Conservation (phyloP, 2,329 filamentous ascomycete genomes). For the Diaporthe ilicicola region DNA sequence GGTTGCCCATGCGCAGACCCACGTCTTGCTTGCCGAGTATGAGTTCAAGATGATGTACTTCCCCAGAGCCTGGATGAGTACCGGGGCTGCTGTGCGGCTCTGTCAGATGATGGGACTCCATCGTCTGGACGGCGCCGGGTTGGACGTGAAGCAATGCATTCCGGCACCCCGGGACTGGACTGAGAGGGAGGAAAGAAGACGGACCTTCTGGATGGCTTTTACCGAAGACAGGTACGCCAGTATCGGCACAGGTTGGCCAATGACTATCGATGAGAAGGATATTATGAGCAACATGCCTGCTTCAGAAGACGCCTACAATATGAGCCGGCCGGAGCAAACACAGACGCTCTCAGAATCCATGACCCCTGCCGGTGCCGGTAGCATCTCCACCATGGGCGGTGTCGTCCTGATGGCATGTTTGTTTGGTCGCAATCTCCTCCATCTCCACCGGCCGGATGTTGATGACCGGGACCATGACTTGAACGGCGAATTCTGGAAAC, state of each 20-base stretch:
- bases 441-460: slow-evolving; percentile 85
- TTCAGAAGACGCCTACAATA: slow-evolving; percentile 85
- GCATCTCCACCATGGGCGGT: slow-evolving; percentile 80
- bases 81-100: slow-evolving; percentile 81
- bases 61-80: slow-evolving; percentile 92
- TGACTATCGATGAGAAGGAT: slow-evolving; percentile 91
- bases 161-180: slow-evolving; percentile 91
- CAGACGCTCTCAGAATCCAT: slow-evolving; percentile 75
- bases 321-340: slow-evolving; percentile 78
- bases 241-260: slow-evolving; percentile 96
- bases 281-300: slow-evolving; percentile 86
- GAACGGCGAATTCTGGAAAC: slow-evolving; percentile 94
- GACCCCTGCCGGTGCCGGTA: slow-evolving; percentile 74
- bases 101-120: slow-evolving; percentile 94
- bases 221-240: slow-evolving; percentile 91
- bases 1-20: slow-evolving; percentile 85
- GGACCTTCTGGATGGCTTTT: slow-evolving; percentile 96
- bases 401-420: slow-evolving; percentile 87
- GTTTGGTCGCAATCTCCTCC: slow-evolving; percentile 89
- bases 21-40: slow-evolving; percentile 80
- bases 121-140: slow-evolving; percentile 79
- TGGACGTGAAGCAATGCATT: slow-evolving; percentile 94
- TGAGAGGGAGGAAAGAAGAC: slow-evolving; percentile 86
- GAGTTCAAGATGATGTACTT: slow-evolving; percentile 99
- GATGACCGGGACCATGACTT: slow-evolving; percentile 87